Base-by-base conservation (phyloP, 148 eudicot genomes). In the Chenopodium berlandieri region DNA sequence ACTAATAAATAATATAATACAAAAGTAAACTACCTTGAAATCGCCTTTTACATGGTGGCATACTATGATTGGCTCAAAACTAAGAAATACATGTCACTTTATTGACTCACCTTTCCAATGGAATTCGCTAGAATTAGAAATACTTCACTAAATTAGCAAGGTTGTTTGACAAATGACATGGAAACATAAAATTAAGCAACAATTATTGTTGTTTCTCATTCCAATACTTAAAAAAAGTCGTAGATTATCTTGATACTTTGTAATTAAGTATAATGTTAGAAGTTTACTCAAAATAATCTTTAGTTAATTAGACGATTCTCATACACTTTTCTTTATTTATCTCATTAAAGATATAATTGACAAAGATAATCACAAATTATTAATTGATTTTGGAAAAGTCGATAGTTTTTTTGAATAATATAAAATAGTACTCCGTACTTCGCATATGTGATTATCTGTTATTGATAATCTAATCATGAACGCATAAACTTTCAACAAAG, bases 111-210 rank as follows among this genome's bases (percentile, higher is more conserved):
- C 22, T 23, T 58, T 72, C 82, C 76, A 72, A 80, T 80, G 13
- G 70, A 72, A 79, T n/a, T 56, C 46, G 25, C 76, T n/a, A 79
- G 67, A 71, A 80, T 37, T 73, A 80, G 67, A 23, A 80, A 79
- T 71, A 76, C 69, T 76, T 69, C 6, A 66, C 34, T 5, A 70
- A 71, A 9, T 34, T 25, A 79, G 37, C 32, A 71, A 58, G 14
- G n/a, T 27, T 17, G 22, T 77, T 78, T 67, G 80, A 78, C 64
- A 50, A 9, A n/a, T 1, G 16, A 2, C 75, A 37, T 22, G 7
- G 9, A 71, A 40, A 22, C 60, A 23, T 19, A 44, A 2, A 46
- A 22, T 16, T 73, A 47, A 47, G 50, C 13, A 50, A 50, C 30
- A 72, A 74, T 74, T n/a, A 46, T 25, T 74, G 52, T 74, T 25